These are phyloP conservation scores for Eucommia ulmoides DNA, from an alignment of 257 asterid species.

Conservation along the genomic window DNA sequence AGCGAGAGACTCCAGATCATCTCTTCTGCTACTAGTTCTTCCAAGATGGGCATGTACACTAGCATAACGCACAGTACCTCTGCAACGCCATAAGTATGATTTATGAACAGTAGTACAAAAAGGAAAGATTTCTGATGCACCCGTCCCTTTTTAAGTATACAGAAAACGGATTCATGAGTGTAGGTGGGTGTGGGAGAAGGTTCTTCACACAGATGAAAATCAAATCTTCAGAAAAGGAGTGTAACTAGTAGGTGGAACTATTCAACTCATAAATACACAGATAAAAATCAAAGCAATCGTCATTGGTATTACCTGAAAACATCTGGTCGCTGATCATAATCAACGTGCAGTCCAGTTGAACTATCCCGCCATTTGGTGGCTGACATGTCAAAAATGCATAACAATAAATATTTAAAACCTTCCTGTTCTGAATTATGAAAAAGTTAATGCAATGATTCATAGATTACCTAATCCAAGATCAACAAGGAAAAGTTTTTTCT, in stretches of 20 bases:
- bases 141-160: too few relatives aligned
- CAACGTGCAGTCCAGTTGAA: slow-evolving; percentile 51
- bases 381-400: slow-evolving; percentile 14
- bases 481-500: slow-evolving; percentile 57
- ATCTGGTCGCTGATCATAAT: slow-evolving; percentile 70
- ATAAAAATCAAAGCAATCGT: too few relatives aligned
- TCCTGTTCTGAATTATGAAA: not conserved
- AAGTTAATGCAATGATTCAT: not conserved
- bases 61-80: slow-evolving; percentile 56
- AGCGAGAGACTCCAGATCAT: slow-evolving; percentile 57
- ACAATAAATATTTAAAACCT: not conserved
- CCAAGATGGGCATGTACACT: slow-evolving; percentile 62
- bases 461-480: slow-evolving; percentile 69
- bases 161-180: too few relatives aligned
- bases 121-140: too few relatives aligned
- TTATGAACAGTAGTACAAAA: too few relatives aligned
- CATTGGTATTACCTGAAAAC: slow-evolving; percentile 75
- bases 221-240: too few relatives aligned
- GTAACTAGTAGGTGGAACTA: too few relatives aligned
- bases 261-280: not conserved
- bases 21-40: slow-evolving; percentile 56
- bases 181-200: too few relatives aligned
- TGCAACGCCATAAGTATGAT: slow-evolving; percentile 20
- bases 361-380: slow-evolving; percentile 66
- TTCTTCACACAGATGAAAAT: too few relatives aligned